Evolutionary conservation across 805 yeast species (phyloP).

Genomic region (Zygotorulaspora danielsina): DNA sequence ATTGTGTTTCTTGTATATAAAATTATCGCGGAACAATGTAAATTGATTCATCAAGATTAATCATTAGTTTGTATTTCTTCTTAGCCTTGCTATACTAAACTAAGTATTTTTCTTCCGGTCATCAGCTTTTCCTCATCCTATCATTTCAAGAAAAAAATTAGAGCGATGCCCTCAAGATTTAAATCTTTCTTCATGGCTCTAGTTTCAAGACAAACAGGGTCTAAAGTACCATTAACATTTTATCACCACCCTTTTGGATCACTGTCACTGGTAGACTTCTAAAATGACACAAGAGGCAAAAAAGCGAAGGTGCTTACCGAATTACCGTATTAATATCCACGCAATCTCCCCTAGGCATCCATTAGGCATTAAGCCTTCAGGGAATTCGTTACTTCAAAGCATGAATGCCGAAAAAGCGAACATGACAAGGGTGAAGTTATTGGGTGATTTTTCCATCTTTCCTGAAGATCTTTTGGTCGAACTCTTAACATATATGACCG

Average conservation of each 20-base stretch:
- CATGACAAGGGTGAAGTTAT: conserved; percentile 31
- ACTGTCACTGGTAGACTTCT: too few species aligned
- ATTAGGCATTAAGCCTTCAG: conserved; percentile 69
- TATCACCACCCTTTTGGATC: too few species aligned
- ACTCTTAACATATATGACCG: conserved; percentile 47
- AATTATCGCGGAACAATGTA: conserved; percentile 3
- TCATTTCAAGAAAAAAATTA: too few species aligned
- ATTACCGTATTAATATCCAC: conserved; percentile 12
- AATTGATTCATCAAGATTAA: background rate
- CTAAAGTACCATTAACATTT: too few species aligned
- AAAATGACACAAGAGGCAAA: conserved; percentile 5
- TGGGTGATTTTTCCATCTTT: conserved; percentile 52
- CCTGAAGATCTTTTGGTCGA: conserved; percentile 62
- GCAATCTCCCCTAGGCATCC: conserved; percentile 53
- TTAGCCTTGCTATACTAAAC: too few species aligned
- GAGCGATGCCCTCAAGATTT: too few species aligned
- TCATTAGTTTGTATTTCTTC: too few species aligned
- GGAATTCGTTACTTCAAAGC: conserved; percentile 49
- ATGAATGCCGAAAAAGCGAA: conserved; percentile 9
- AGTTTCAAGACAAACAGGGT: too few species aligned
- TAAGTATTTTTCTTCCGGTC: too few species aligned
- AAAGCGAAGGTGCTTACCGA: conserved; percentile 6
- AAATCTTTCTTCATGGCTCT: too few species aligned
- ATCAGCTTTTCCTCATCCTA: too few species aligned
- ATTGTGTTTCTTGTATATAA: conserved; percentile 9